Conservation (phyloP, 2,329 filamentous ascomycete genomes). For the Epichloe typhina region DNA sequence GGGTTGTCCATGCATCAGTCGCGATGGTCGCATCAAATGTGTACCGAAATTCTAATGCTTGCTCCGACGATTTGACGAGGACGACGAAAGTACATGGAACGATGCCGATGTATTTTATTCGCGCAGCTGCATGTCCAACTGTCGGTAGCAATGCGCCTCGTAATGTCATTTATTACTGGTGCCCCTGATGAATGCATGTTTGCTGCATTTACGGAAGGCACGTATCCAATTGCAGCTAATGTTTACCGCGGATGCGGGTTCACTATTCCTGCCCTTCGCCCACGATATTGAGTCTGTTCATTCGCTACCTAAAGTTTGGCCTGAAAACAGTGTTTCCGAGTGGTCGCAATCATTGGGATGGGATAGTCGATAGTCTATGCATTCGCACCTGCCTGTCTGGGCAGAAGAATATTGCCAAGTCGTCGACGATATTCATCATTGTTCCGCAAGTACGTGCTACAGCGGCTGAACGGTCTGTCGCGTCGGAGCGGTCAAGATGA, state of each 20-base stretch:
- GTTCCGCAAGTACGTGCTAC: too few species aligned
- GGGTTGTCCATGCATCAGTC: background rate
- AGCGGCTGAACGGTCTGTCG: too few species aligned
- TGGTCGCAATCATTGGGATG: background rate
- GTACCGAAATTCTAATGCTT: background rate
- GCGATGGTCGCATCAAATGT: background rate
- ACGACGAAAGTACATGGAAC: background rate
- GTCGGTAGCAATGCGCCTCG: background rate
- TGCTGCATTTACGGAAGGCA: background rate
- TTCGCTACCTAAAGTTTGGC: too few species aligned
- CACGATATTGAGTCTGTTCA: too few species aligned
- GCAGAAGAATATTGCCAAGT: too few species aligned
- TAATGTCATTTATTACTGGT: background rate
- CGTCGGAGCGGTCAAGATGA: too few species aligned
- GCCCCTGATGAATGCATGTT: background rate
- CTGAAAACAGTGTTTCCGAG: background rate
- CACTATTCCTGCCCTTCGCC: too few species aligned
- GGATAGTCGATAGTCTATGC: too few species aligned
- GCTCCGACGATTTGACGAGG: background rate
- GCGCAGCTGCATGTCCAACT: background rate
- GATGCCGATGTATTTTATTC: background rate
- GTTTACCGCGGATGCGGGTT: too few species aligned
- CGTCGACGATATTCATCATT: too few species aligned
- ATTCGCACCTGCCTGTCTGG: background rate
- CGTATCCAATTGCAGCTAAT: background rate